Evolutionary conservation across 2,329 filamentous ascomycete species (phyloP).

Genomic region (Camillea tinctor): DNA sequence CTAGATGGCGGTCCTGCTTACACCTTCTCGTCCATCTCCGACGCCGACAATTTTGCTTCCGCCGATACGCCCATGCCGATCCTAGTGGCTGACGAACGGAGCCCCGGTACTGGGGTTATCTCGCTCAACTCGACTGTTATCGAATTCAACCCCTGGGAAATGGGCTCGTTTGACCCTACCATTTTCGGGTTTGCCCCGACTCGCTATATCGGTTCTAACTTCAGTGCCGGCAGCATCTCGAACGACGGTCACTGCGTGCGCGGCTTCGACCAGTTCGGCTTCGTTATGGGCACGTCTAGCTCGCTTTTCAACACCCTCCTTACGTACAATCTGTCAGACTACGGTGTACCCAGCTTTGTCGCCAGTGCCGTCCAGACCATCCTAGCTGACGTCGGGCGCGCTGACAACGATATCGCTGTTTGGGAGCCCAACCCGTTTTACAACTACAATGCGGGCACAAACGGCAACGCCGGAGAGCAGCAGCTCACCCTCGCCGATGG

Average conservation of each 20-base stretch:
- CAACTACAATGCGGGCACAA: constrained; percentile 58
- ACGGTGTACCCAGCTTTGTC: constrained; percentile 48
- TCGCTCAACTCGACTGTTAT: constrained; percentile 72
- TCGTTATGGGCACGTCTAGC: constrained; percentile 81
- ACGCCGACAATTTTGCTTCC: constrained; percentile 59
- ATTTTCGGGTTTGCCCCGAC: constrained; percentile 70
- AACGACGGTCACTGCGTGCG: constrained; percentile 61
- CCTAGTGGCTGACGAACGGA: constrained; percentile 67
- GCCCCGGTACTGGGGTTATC: constrained; percentile 60
- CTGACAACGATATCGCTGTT: constrained; percentile 70
- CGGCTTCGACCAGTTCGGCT: constrained; percentile 82
- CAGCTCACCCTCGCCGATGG: constrained; percentile 74
- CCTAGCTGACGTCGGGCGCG: constrained; percentile 53
- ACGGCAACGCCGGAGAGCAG: constrained; percentile 51
- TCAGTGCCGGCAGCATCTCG: constrained; percentile 60
- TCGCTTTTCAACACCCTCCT: constrained; percentile 82
- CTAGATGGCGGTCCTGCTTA: constrained; percentile 65
- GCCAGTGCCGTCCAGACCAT: constrained; percentile 50
- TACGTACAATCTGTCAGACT: constrained; percentile 56
- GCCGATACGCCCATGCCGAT: constrained; percentile 71
- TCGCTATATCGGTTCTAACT: constrained; percentile 71
- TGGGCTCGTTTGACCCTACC: constrained; percentile 74
- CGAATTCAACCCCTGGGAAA: constrained; percentile 78
- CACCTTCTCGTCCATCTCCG: constrained; percentile 71
- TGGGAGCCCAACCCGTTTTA: constrained; percentile 77